Evolutionary conservation across 1,139 yeast species (phyloP).

Genomic region (Wickerhamomyces sp.): DNA sequence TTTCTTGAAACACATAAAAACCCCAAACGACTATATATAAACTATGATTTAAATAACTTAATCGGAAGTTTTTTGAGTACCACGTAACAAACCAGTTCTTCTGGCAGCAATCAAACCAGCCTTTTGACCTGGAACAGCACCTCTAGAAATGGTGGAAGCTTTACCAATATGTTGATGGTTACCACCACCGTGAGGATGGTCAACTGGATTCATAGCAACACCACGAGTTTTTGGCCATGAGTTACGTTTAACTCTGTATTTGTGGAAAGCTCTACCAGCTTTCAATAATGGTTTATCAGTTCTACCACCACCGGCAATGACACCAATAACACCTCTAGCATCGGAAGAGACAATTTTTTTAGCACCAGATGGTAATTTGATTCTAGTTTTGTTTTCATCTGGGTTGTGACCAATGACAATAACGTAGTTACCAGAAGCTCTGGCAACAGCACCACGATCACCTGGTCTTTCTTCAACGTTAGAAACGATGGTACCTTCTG

Average conservation of each 20-base stretch:
- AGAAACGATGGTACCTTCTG: conserved; percentile 99
- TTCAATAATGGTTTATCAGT: conserved; percentile 98
- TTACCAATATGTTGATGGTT: conserved; percentile 99
- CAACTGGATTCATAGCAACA: conserved; percentile 99
- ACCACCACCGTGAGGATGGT: conserved; percentile 99
- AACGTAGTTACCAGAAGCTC: conserved; percentile 99
- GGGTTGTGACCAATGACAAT: conserved; percentile 99
- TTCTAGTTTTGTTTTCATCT: conserved; percentile 98
- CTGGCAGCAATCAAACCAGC: conserved; percentile 99
- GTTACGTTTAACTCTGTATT: conserved; percentile 98
- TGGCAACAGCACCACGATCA: conserved; percentile 99
- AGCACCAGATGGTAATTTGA: conserved; percentile 98
- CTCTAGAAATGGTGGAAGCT: conserved; percentile 99
- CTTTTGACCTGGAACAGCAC: conserved; percentile 99
- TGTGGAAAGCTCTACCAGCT: conserved; percentile 99
- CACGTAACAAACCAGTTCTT: conserved; percentile 99
- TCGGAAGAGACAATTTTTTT: conserved; percentile 92
- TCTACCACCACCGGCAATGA: conserved; percentile 99
- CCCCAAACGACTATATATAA: conserved; percentile 11
- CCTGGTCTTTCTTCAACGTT: conserved; percentile 99
- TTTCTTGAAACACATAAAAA: conserved; percentile 3
- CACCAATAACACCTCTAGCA: conserved; percentile 99
- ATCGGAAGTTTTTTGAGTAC: conserved; percentile 97
- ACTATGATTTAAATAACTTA: conserved; percentile 32
- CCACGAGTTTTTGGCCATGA: conserved; percentile 99